Evolutionary conservation across 352 stramenopile species (phyloP), one percentile per base, ranked within the genome.

Genomic region (Globisporangium nunn): DNA sequence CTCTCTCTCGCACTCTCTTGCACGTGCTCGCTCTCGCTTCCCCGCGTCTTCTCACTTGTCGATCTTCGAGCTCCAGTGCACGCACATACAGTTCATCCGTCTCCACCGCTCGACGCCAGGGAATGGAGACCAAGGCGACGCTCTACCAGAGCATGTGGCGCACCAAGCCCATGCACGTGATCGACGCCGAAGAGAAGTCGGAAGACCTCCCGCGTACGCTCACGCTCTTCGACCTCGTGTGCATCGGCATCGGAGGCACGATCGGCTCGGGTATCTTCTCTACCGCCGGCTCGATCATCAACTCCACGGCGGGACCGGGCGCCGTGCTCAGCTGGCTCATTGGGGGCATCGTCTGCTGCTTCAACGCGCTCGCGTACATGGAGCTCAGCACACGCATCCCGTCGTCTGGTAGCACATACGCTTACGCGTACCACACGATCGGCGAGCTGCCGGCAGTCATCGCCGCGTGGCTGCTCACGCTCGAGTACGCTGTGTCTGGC

Each of bases 211-310:
- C 66, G 15, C 72, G 74, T 14, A 69, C 66, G 12, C 66, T 97
- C 10, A 70, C 61, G 18, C 64, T 96, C 35, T 88, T 88, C 50
- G 90, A 97, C 65, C 67, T 97, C 17, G 67, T 93, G 11, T 85
- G 66, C 37, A 76, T 97, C 35, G 88, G 90, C n/a, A 81, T 97
- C 5, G 91, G 91, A 0, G 88, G 74, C 17, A 98, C 91, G 0
- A 79, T 98, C 14, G 91, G 91, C 6, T 77, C 59, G 40, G 91
- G 91, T 11, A 82, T 98, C 54, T 98, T 97, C 72, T 88, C 74
- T 37, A 87, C 76, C 6, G 66, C 76, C 1, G 74, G 67, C 12
- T 66, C 50, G 31, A 83, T 97, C 44, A 76, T 98, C 44, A 76
- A 68, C 39, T 65, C 74, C 44, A 82, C 67, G 2, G 82, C 85